Evolutionary conservation across 1,284 basidiomycete species (phyloP).

Genomic region (Singerocomus rubriflavus): DNA sequence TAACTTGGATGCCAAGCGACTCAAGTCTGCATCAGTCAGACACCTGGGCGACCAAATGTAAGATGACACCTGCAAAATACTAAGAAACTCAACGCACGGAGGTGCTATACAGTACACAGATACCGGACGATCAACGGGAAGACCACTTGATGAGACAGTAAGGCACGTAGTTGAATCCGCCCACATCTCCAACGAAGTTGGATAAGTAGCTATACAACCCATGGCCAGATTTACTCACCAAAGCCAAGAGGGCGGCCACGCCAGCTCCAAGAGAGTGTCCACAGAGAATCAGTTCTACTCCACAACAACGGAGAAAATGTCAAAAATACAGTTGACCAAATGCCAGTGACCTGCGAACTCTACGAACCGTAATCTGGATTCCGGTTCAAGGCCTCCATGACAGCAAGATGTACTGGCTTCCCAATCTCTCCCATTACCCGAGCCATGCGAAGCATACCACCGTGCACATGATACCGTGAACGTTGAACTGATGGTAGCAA

Average conservation of each 20-base stretch:
- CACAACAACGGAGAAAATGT: slow-evolving; percentile 7
- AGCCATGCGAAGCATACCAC: slow-evolving; percentile 79
- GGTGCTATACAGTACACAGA: slow-evolving; percentile 80
- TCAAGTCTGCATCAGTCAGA: slow-evolving; percentile 54
- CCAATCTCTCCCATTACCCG: slow-evolving; percentile 73
- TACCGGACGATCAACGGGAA: slow-evolving; percentile 64
- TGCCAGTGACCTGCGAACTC: background rate
- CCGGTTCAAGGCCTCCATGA: slow-evolving; percentile 61
- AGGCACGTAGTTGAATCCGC: slow-evolving; percentile 74
- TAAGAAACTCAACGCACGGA: slow-evolving; percentile 49
- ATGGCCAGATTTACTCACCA: slow-evolving; percentile 44
- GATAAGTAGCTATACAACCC: background rate
- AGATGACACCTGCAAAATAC: slow-evolving; percentile 3
- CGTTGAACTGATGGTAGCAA: slow-evolving; percentile 18
- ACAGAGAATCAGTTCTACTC: slow-evolving; percentile 65
- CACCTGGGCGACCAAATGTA: slow-evolving; percentile 40
- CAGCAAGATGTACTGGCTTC: slow-evolving; percentile 74
- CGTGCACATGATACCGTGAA: slow-evolving; percentile 59
- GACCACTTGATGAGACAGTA: slow-evolving; percentile 66
- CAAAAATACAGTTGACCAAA: background rate
- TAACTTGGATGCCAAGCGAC: slow-evolving; percentile 52
- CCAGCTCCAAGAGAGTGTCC: slow-evolving; percentile 91
- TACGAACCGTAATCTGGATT: slow-evolving; percentile 69
- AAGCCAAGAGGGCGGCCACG: slow-evolving; percentile 71
- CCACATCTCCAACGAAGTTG: slow-evolving; percentile 63